These are phyloP conservation scores for Beauveria asiatica DNA, from an alignment of 2,329 filamentous ascomycete genomes.

Conservation along the genomic window DNA sequence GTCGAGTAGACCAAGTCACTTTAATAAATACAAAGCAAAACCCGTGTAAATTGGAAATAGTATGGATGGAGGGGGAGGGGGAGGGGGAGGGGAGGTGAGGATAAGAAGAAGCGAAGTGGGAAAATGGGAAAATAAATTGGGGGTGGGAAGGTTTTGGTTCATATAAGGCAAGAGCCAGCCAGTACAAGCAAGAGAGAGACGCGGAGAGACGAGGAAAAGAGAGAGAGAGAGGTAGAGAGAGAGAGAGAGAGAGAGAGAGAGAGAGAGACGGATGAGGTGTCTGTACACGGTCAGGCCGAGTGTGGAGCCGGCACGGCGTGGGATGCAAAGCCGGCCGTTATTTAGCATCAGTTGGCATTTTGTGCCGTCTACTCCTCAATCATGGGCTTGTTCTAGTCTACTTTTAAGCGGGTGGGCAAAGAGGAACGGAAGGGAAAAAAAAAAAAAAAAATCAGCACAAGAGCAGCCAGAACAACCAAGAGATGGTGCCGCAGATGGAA, in stretches of 20 bases:
- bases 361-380: neutral
- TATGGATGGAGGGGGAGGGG: neutral
- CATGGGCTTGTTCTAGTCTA: no score
- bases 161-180: conserved; percentile 1
- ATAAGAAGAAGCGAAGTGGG: neutral
- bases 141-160: neutral
- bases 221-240: neutral
- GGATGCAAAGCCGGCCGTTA: conserved; percentile 8
- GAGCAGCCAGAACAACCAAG: neutral
- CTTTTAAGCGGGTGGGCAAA: neutral
- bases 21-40: neutral
- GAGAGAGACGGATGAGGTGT: neutral
- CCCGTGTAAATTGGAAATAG: neutral
- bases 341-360: neutral
- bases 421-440: neutral
- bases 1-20: neutral
- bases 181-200: neutral
- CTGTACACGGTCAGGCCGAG: conserved; percentile 7
- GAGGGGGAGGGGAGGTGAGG: neutral
- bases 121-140: neutral
- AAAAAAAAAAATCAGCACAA: neutral
- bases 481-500: neutral
- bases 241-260: neutral
- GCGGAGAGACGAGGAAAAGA: neutral
- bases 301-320: conserved; percentile 5